Evolutionary conservation across 2,329 filamentous ascomycete species (phyloP), one percentile per base, ranked within the genome.

Genomic region (Metarhizium sp.): DNA sequence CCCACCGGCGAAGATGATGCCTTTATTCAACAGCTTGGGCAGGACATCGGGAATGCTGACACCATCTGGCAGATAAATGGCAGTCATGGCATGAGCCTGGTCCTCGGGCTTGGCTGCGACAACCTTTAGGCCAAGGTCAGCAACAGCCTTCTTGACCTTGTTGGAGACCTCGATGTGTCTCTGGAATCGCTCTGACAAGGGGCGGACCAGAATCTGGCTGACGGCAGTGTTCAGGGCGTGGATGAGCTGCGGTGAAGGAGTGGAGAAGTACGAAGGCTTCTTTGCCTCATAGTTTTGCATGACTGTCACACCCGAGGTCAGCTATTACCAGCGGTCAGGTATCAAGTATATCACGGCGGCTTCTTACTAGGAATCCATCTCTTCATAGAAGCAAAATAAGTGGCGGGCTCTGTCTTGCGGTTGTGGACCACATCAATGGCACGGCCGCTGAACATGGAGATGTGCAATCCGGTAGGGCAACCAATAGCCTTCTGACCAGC

Each of bases 241-340:
- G 63, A 99, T 80, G 52, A 99, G 83, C 74, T 99, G 94, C 14
- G 94, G 94, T 4, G 92, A 91, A 1, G 94, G 94, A 1, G 94
- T 99, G 42, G 94, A 94, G 68, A 99, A 99, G 78, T 99, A 99
- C 2, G 91, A 95, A 42, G 94, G 84, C 77, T 97, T 99, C 78
- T 92, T 90, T 60, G 90, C 90, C 76, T 99, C 94, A 73, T 99
- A 99, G 76, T 96, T 97, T 76, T 94, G 85, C 92, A 99, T 97
- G 73, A 99, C 87, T 89, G 30, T 29, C 16, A n/a, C 16, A n/a
- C 30, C 14, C 16, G 11, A 20, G 45, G 45, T 59, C 47, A 60
- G 57, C 45, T 10, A 13, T 46, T 29, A 34, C 30, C 8, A n/a
- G 29, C 42, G 20, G 18, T 16, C 45, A 4, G 14, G 20, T 13